A percentile compares a stretch with the other conserved stretches of the same genome.
These are phyloP conservation scores for Metschnikowia lunata DNA, from an alignment of 805 yeast species.

Conservation along the genomic window DNA sequence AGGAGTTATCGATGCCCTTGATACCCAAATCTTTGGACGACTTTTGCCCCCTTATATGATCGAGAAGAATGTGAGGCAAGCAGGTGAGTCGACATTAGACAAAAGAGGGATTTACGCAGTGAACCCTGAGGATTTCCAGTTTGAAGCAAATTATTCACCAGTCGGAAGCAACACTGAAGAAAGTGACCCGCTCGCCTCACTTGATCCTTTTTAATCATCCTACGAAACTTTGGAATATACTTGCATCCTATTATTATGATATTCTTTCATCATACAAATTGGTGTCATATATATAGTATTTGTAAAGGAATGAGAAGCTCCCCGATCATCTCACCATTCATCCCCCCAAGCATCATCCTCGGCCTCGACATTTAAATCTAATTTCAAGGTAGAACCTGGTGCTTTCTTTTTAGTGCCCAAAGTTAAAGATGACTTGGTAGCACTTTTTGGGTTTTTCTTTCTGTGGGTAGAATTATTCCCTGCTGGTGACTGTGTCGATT, in stretches of 20 bases:
- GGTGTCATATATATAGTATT: too few species aligned
- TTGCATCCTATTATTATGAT: too few species aligned
- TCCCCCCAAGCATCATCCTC: constrained; percentile 30
- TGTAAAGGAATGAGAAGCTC: too few species aligned
- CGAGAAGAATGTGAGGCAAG: constrained; percentile 19
- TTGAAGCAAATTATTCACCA: constrained; percentile 2
- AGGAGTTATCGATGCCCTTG: constrained; percentile 81
- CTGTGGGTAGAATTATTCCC: background rate
- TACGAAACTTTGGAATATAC: too few species aligned
- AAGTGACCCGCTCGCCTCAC: constrained; percentile 6
- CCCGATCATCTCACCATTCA: constrained; percentile 11
- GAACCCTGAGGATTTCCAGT: background rate
- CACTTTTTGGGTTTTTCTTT: background rate
- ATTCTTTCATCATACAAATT: too few species aligned
- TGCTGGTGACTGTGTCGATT: too few species aligned
- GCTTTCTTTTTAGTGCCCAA: constrained; percentile 18
- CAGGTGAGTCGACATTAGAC: constrained; percentile 3
- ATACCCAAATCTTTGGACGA: constrained; percentile 79
- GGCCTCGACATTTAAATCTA: constrained; percentile 23
- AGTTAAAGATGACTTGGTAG: constrained; percentile 19
- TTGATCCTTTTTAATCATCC: constrained; percentile 6
- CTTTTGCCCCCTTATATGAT: constrained; percentile 83
- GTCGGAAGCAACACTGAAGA: background rate
- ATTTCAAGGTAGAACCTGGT: constrained; percentile 24
- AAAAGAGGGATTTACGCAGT: background rate